Percentiles rank a stretch among this genome's conserved stretches.
phyloP scores from a whole-genome alignment of 2,329 filamentous ascomycete species.

The Aspergillus sojae region DNA sequence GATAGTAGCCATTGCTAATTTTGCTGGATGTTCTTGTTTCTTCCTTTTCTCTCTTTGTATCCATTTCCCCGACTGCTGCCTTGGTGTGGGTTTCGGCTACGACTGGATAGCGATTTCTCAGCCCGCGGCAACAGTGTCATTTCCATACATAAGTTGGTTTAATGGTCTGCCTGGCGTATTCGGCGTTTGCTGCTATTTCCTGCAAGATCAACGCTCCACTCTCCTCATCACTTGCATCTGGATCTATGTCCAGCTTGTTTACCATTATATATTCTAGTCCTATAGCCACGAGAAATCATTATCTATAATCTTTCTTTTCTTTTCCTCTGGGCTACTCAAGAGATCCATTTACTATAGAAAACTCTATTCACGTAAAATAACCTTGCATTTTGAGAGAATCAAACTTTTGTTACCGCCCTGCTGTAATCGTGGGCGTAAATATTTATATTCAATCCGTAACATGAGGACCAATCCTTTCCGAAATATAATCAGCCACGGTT shows the following conservation, averaged over 20 bases:
- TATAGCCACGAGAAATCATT: not conserved
- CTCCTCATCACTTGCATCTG: constrained; percentile 32
- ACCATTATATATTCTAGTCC: not conserved
- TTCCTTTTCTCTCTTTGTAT: constrained; percentile 19
- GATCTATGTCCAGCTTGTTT: constrained; percentile 20
- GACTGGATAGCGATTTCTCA: not conserved
- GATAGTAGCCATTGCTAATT: constrained; percentile 27
- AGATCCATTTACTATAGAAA: not conserved
- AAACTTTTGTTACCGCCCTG: not conserved
- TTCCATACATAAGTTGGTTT: constrained; percentile 6
- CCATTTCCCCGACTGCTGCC: not conserved
- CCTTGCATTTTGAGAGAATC: not conserved
- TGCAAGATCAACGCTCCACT: constrained; percentile 28
- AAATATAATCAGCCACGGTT: no score
- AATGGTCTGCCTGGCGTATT: constrained; percentile 8
- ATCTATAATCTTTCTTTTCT: not conserved
- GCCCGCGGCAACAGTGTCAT: not conserved
- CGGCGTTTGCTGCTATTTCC: constrained; percentile 26
- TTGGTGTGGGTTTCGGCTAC: constrained; percentile 3
- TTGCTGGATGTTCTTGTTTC: constrained; percentile 20
- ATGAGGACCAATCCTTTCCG: not conserved
- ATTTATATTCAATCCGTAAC: not conserved
- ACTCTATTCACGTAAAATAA: not conserved
- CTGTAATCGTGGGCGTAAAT: not conserved
- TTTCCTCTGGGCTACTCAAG: not conserved